Base-by-base conservation (phyloP, 805 yeast species). In the Hanseniaspora thailandica region DNA sequence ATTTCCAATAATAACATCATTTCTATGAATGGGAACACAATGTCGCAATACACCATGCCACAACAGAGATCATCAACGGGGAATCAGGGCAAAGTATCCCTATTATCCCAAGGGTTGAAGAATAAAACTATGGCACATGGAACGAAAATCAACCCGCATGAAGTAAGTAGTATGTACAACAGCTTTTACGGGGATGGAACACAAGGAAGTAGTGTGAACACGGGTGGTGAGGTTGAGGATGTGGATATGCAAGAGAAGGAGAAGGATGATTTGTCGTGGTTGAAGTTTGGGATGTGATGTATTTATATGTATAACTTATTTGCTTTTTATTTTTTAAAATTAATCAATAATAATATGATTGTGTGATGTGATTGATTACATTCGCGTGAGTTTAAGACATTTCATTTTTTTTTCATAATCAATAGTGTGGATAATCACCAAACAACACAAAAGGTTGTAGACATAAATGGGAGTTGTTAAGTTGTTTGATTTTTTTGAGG, bases 241-340 rank as follows among this genome's bases (percentile, higher is more conserved):
- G 30, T 36, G 17, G 31, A 47, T 6, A 39, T 47, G 30, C 36
- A 26, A 1, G 19, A 28, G 15, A 28, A 15, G n/a, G 52, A 55
- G 15, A 54, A 51, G 28, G 68, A 65, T 47, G 70, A 67, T 50
- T 58, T 67, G 23, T 69, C 65, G 15, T 67, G 70, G 68, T 56
- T 67, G 22, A 67, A 65, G 52, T 65, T 67, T 56, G 69, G 69
- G 15, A 59, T 64, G 57, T 64, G 56, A 59, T 31, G 47, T 34
- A 26, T 39, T 22, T 3, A 36, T 31, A 10, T 23, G 20, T 12
- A 22, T 28, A 28, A 4, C 19, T 17, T 8, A 1, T 33, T n/a
- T 31, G 35, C 35, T 33, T 33, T 33, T 33, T n/a, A n/a, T n/a
- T n/a, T n/a, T n/a, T n/a, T n/a, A n/a, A n/a, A n/a, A n/a, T n/a